Base-by-base conservation (phyloP, 768 basidiomycete genomes). In the Sporobolomyces pararoseus region DNA sequence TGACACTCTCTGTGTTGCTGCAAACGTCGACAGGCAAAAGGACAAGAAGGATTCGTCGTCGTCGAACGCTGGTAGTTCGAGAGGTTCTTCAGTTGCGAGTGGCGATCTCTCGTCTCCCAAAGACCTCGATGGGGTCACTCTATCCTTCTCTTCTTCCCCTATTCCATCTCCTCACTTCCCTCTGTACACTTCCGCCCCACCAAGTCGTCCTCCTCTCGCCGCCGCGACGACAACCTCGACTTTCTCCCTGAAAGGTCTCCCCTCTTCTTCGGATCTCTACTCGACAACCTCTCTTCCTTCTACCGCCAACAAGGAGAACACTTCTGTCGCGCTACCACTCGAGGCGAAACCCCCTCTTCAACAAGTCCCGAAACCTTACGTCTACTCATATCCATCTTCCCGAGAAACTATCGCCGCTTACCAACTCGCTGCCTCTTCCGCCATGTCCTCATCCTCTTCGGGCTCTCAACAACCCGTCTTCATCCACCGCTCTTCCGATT, bases 31-130 rank as follows among this genome's bases (percentile, higher is more conserved):
- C 61, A 73, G 72, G 65, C 72, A 73, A 65, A 73, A 73, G 62
- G 68, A 70, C 57, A 73, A 73, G 65, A 69, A 69, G 57, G 72
- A 73, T n/a, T 19, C 51, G 21, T 44, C 51, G 25, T 50, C 53
- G 46, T 52, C 61, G 47, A 39, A 49, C 31, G 58, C 52, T 31
- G 63, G 34, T 6, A 60, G 63, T 51, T 44, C 31, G 6, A 39
- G 14, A 37, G 37, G 31, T 3, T 68, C 66, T n/a, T 73, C 72
- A 23, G 37, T 62, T 21, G 51, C 67, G 21, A 63, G 60, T 47
- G 37, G 54, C 50, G 72, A 62, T 29, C 46, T 61, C 23, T 65
- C 64, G 3, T 61, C 65, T 23, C 63, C 67, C 9, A 57, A 54
- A 35, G 71, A 72, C 54, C 66, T 68, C 59, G 71, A 68, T 49